These are phyloP conservation scores for Diplodia seriata DNA, from an alignment of 2,329 filamentous ascomycete genomes.

Conservation along the genomic window DNA sequence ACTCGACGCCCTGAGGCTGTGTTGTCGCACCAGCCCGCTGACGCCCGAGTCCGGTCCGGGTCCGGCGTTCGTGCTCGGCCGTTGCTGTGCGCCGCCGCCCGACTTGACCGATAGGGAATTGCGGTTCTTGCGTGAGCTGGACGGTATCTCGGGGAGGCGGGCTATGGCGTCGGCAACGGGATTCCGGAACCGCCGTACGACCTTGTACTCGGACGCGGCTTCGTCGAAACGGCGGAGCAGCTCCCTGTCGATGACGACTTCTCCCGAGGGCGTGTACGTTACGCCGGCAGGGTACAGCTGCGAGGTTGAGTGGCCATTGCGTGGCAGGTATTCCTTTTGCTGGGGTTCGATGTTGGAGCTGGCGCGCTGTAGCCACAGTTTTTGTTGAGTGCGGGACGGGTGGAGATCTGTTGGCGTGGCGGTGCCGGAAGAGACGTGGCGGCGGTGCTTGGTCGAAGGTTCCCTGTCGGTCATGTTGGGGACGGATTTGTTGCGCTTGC, in stretches of 20 bases:
- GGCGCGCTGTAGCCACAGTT: conserved; percentile 75
- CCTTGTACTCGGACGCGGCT: conserved; percentile 75
- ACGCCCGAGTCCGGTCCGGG: conserved; percentile 27
- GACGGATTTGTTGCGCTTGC: conserved; percentile 49
- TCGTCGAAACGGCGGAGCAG: conserved; percentile 71
- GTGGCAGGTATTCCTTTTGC: conserved; percentile 53
- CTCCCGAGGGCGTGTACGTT: conserved; percentile 36
- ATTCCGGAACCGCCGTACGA: conserved; percentile 74
- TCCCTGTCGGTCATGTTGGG: conserved; percentile 44
- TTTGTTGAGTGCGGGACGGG: conserved; percentile 73
- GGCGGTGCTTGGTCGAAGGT: conserved; percentile 13
- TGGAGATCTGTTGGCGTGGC: conserved; percentile 50
- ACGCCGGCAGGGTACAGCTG: conserved; percentile 18
- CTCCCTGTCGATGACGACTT: conserved; percentile 63
- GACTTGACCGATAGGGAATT: conserved; percentile 9
- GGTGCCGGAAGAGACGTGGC: conserved; percentile 39
- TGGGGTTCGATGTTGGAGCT: conserved; percentile 74
- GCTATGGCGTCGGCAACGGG: conserved; percentile 69
- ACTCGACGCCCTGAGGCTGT: conserved; percentile 38
- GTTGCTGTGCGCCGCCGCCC: conserved; percentile 34
- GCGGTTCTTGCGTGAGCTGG: conserved; percentile 40
- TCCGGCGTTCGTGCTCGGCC: conserved; percentile 37
- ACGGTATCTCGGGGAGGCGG: conserved; percentile 61
- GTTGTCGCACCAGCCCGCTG: conserved; percentile 33
- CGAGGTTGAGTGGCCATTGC: conserved; percentile 44